These are phyloP conservation scores for Fusarium falciforme DNA, from an alignment of 2,329 filamentous ascomycete genomes.

Conservation along the genomic window DNA sequence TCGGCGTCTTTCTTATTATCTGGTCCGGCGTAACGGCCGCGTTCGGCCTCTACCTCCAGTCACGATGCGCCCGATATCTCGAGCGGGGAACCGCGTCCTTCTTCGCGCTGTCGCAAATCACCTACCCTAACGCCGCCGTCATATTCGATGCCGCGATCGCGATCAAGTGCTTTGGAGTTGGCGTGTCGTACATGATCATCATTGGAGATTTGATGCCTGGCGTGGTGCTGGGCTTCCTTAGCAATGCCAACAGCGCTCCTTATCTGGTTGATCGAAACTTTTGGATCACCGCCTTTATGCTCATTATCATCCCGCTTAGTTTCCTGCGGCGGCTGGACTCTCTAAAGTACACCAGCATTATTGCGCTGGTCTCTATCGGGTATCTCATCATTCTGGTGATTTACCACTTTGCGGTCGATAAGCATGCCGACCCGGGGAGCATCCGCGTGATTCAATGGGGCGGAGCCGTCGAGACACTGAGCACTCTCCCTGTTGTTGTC, in stretches of 20 bases:
- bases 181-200: constrained; percentile 97
- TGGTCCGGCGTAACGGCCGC: constrained; percentile 92
- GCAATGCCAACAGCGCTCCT: constrained; percentile 67
- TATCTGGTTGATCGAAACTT: constrained; percentile 93
- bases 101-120: constrained; percentile 96
- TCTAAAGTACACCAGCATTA: constrained; percentile 94
- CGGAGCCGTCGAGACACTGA: constrained; percentile 81
- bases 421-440: constrained; percentile 76
- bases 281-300: constrained; percentile 98
- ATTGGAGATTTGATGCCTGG: constrained; percentile 99
- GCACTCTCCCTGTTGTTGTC: constrained; percentile 92
- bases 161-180: constrained; percentile 97
- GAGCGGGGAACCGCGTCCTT: constrained; percentile 91
- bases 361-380: constrained; percentile 91
- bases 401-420: constrained; percentile 89
- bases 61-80: constrained; percentile 91
- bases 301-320: constrained; percentile 92
- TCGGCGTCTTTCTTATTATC: constrained; percentile 85
- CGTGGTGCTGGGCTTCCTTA: constrained; percentile 84
- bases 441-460: constrained; percentile 83
- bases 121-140: constrained; percentile 95
- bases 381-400: constrained; percentile 94
- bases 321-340: constrained; percentile 93
- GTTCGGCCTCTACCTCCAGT: constrained; percentile 95
- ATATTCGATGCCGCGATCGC: constrained; percentile 96